Evolutionary conservation across 306 rosid genomes (phyloP), one percentile per base, ranked within the genome.

Genomic region (Sindora glabra): DNA sequence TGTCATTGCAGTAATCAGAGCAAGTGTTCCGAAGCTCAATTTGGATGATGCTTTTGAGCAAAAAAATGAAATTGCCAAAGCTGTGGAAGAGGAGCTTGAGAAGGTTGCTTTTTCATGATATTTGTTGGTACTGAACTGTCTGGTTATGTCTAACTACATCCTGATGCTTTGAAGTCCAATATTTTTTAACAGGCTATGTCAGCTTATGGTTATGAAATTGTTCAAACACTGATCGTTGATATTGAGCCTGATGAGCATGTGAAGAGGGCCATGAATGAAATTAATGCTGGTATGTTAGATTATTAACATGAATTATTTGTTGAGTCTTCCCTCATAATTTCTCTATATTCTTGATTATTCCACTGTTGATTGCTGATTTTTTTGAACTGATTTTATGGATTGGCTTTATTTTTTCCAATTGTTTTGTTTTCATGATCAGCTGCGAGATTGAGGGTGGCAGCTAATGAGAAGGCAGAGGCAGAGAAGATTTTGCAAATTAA

Each of bases 261-360:
- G 49, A 91, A 91, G 81, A 82, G 88, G 49, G 98, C 98, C 54
- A 91, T 91, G 98, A 91, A 91, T 59, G 96, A 91, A 74, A 91
- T 91, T 68, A 91, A 87, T 63, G 98, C 98, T 12, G 97, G 97
- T 87, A 79, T 29, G 33, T 21, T 62, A 58, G 45, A 48, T 65
- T 64, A 18, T 23, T 23, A 48, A n/a, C 54, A 15, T 37, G 45
- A 39, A 51, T 48, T 32, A 3, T 25, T 47, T 22, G 26, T 62
- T 57, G 29, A 52, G 6, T 77, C 56, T 53, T 26, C 2, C 38
- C 36, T 38, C 36, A 0, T 25, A 30, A 10, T 50, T 30, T 10
- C 16, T 49, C n/a, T 19, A 34, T 39, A 10, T 32, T 32, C 40
- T 30, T 26, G 27, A 51, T 32, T 23, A 14, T 48, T 38, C 51